Base-by-base conservation (phyloP, 371 early-diverging fungal species). In the Dichotomocladium elegans region DNA sequence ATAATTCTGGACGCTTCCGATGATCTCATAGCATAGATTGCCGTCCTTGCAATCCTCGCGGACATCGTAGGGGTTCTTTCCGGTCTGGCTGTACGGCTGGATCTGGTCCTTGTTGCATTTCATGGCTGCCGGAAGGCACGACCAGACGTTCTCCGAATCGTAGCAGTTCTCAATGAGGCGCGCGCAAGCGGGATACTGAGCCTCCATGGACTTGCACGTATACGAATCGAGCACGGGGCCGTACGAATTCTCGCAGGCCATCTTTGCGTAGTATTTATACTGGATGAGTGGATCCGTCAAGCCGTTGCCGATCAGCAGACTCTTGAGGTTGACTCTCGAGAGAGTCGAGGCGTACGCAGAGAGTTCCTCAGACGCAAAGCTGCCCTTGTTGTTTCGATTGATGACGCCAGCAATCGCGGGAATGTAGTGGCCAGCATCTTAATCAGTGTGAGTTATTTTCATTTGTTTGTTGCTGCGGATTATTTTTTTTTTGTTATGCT, bases 241-340 rank as follows among this genome's bases (percentile, higher is more conserved):
- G 57, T 95, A 91, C n/a, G 81, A 74, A 55, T 83, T 82, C 44
- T 88, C 83, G 59, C 91, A 89, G 2, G 91, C 93, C 87, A 93
- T 91, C 49, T 85, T 73, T n/a, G 88, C 79, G 66, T 90, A 96
- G 65, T 87, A 89, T 64, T 89, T 79, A 70, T 90, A 93, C 72
- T 96, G 97, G 4, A 81, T 76, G 52, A 88, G 67, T n/a, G 93
- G 93, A 52, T 95, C 93, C 1, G 89, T 89, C 60, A 94, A 64
- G 1, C 96, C 97, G 64, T 96, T 96, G 27, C 96, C 96, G 42
- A 95, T 89, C 35, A 88, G 70, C 43, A 96, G 63, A 40, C 87
- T 83, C 27, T 80, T 82, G 37, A 92, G 65, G 48, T 86, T 81
- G 68, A 92, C 75, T 27, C 68, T 71, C 30, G 69, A 65, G 51